These are phyloP conservation scores for Ophidiomyces ophidiicola DNA, from an alignment of 2,329 filamentous ascomycete species.

Conservation along the genomic window DNA sequence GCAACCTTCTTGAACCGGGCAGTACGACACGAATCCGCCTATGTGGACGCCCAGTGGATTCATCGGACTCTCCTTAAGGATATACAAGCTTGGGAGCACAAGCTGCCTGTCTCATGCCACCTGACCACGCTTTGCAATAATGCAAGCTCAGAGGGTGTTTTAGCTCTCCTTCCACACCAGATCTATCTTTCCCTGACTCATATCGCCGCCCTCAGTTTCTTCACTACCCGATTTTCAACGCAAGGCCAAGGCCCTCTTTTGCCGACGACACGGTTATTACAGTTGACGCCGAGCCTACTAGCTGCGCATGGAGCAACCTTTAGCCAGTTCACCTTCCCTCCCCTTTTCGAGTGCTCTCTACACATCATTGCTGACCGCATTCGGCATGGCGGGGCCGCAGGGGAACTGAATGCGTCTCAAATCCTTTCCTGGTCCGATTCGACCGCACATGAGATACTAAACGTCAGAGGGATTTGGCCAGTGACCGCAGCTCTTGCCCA, in stretches of 20 bases:
- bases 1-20: constrained; percentile 15
- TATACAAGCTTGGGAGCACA: constrained; percentile 12
- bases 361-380: constrained; percentile 24
- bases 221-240: constrained; percentile 26
- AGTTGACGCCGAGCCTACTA: constrained; percentile 25
- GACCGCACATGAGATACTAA: not conserved
- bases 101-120: constrained; percentile 5
- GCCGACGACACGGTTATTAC: constrained; percentile 28
- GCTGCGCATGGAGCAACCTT: constrained; percentile 31
- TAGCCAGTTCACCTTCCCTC: constrained; percentile 26
- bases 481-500: constrained; percentile 7
- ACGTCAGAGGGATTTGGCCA: constrained; percentile 9
- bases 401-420: not conserved
- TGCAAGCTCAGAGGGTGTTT: not conserved
- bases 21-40: constrained; percentile 2
- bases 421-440: constrained; percentile 7
- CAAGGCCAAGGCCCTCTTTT: constrained; percentile 25
- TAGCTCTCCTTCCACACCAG: constrained; percentile 28
- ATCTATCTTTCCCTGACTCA: constrained; percentile 29
- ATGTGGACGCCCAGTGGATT: constrained; percentile 2
- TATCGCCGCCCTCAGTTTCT: constrained; percentile 26
- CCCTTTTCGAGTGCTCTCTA: constrained; percentile 28
- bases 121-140: constrained; percentile 7
- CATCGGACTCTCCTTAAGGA: constrained; percentile 9
- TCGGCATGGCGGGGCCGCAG: not conserved